Conservation (phyloP, 768 basidiomycete species). For the Tylopilus felleus region DNA sequence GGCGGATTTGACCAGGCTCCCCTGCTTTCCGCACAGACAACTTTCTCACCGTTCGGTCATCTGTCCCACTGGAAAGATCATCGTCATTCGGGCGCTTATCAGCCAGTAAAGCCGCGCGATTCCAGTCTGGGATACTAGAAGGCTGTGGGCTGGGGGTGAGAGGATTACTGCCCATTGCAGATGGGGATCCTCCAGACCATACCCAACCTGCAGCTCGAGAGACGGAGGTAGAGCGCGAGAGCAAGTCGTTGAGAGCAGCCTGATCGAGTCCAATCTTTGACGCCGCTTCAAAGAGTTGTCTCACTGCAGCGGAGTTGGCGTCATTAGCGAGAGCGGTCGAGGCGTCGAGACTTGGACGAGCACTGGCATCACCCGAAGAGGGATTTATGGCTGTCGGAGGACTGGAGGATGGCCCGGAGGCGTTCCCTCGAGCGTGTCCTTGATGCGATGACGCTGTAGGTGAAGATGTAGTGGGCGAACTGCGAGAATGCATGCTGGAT, state of each 20-base stretch:
- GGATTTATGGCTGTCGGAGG: constrained; percentile 9
- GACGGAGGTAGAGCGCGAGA: constrained; percentile 68
- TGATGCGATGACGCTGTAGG: constrained; percentile 33
- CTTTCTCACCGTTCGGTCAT: constrained; percentile 30
- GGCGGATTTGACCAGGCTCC: constrained; percentile 25
- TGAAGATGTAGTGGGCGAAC: constrained; percentile 35
- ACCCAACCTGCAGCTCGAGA: constrained; percentile 50
- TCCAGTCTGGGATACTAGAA: constrained; percentile 10
- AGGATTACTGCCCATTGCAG: constrained; percentile 7
- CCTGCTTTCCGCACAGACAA: constrained; percentile 20
- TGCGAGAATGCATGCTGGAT: constrained; percentile 30
- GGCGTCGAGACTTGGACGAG: constrained; percentile 25
- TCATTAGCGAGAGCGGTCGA: constrained; percentile 24
- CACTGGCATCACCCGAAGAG: constrained; percentile 12
- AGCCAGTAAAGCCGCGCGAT: constrained; percentile 15
- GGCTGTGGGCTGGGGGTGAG: constrained; percentile 24
- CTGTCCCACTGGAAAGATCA: constrained; percentile 29
- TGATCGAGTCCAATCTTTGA: constrained; percentile 73
- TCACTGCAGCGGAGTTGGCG: constrained; percentile 52
- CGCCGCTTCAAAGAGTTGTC: constrained; percentile 75
- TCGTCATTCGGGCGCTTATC: constrained; percentile 30
- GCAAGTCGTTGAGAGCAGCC: constrained; percentile 62
- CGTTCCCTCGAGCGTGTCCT: constrained; percentile 32
- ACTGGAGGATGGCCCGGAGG: constrained; percentile 23
- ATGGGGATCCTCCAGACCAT: constrained; percentile 28